phyloP scores from a whole-genome alignment of 139 green algal species.

The Pseudopediastrum boryanum region DNA sequence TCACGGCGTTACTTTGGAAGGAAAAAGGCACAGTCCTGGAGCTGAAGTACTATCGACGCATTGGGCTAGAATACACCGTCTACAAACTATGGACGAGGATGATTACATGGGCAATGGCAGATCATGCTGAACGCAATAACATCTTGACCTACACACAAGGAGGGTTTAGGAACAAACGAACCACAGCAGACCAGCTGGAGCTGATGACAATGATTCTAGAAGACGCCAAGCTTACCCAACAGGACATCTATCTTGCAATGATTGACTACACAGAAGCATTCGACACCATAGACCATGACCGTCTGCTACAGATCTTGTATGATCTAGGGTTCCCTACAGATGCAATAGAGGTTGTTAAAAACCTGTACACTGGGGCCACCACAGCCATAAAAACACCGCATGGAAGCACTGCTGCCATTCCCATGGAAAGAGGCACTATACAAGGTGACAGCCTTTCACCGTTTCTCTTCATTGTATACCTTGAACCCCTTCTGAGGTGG shows the following conservation, averaged over 20 bases:
- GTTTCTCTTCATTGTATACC: slow-evolving; percentile 35
- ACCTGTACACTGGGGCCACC: slow-evolving; percentile 46
- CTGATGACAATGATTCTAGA: slow-evolving; percentile 38
- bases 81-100: slow-evolving; percentile 55
- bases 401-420: slow-evolving; percentile 12
- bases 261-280: slow-evolving; percentile 51
- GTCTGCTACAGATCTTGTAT: slow-evolving; percentile 43
- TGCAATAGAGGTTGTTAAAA: slow-evolving; percentile 34
- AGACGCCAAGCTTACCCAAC: slow-evolving; percentile 15
- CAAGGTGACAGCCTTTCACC: slow-evolving; percentile 53
- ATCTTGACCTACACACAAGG: slow-evolving; percentile 43
- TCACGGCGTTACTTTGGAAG: slow-evolving; percentile 46
- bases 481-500: slow-evolving; percentile 13
- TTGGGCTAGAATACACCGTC: slow-evolving; percentile 35
- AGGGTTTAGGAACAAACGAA: slow-evolving; percentile 37
- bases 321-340: slow-evolving; percentile 46
- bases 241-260: slow-evolving; percentile 40
- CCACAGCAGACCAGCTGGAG: slow-evolving; percentile 7
- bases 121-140: slow-evolving; percentile 13
- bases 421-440: slow-evolving; percentile 41
- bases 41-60: slow-evolving; percentile 38
- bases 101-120: slow-evolving; percentile 11
- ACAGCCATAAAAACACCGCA: slow-evolving; percentile 24
- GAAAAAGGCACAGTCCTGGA: slow-evolving; percentile 19
- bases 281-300: slow-evolving; percentile 49